Percentiles rank a stretch among this genome's conserved stretches.
Conservation (phyloP, 1,284 basidiomycete species). For the Ceratobasidium sp. region DNA sequence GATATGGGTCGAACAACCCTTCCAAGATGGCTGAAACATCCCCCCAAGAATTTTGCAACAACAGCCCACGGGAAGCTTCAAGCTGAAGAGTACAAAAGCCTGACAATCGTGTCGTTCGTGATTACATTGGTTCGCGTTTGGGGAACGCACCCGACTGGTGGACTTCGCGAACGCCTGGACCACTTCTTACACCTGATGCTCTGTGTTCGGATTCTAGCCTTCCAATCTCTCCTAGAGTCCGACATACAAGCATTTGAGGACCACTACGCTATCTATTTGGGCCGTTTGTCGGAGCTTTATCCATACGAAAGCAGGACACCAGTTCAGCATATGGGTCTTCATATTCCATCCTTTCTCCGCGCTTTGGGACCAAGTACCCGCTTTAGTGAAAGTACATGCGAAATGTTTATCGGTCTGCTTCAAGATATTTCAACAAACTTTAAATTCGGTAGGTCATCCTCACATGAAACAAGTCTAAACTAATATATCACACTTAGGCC, state of each 20-base stretch:
- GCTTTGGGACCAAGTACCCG: conserved; percentile 32
- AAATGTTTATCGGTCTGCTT: conserved; percentile 41
- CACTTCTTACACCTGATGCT: neutral
- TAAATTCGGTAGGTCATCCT: conserved; percentile 22
- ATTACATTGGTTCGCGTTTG: conserved; percentile 47
- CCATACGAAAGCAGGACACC: conserved; percentile 5
- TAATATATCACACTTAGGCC: neutral
- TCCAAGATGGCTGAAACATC: conserved; percentile 41
- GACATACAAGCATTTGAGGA: conserved; percentile 11
- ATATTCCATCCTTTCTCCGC: conserved; percentile 28
- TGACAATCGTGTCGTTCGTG: conserved; percentile 44
- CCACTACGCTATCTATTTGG: conserved; percentile 10
- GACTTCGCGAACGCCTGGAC: neutral
- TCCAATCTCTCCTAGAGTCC: neutral
- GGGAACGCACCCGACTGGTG: conserved; percentile 16
- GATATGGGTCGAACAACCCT: conserved; percentile 37
- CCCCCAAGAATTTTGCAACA: conserved; percentile 37
- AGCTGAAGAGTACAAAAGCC: no score
- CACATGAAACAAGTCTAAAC: neutral
- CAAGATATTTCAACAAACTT: conserved; percentile 35
- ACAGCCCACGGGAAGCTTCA: neutral
- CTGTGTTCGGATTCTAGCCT: no score
- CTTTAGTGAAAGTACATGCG: conserved; percentile 22
- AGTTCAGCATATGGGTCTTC: conserved; percentile 36
- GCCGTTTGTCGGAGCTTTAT: conserved; percentile 9